Evolutionary conservation across 768 basidiomycete genomes (phyloP), one percentile per base, ranked within the genome.

Genomic region (Termitomyces sp.): DNA sequence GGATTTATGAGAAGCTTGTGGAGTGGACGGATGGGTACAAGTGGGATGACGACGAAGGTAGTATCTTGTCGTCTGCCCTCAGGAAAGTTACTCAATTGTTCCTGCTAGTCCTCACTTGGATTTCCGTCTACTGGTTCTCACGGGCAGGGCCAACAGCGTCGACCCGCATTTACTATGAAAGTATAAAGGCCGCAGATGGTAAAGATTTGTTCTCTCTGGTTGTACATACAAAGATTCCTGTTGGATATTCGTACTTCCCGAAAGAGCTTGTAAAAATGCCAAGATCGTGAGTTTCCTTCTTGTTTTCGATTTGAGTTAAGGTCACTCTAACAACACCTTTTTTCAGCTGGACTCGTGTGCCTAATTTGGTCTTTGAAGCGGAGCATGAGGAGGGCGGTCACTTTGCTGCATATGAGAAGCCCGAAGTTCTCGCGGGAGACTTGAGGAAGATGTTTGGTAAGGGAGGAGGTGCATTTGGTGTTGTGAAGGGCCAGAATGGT

Each of bases 101-200:
- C 54, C 57, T 54, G 38, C 63, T 32, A 85, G 85, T 85, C 0
- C 62, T 87, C 38, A 83, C 81, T 0, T 87, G 84, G 84, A 66
- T 85, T 6, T 84, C 83, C 3, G 73, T 84, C 16, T 84, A 83
- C 62, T 80, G 75, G 72, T 84, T 86, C 68, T 85, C 85, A 6
- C 77, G 77, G 10, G 73, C 78, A 0, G 84, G 84, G 0, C 84
- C 86, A 6, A 75, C 82, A 2, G 82, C 85, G 0, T 79, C 85
- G 0, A 22, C 80, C 8, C 73, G 84, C 13, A 84, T 85, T 20
- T 87, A 86, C 66, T 85, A 79, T 63, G 86, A 87, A 63, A 60
- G 65, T 20, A 57, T 33, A 47, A 66, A 67, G 33, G 62, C 60
- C 18, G 62, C 64, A 24, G 52, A 54, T 13, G 58, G 58, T 10